phyloP scores from a whole-genome alignment of 78 protist genomes.

The Speleostelium caveatum region DNA sequence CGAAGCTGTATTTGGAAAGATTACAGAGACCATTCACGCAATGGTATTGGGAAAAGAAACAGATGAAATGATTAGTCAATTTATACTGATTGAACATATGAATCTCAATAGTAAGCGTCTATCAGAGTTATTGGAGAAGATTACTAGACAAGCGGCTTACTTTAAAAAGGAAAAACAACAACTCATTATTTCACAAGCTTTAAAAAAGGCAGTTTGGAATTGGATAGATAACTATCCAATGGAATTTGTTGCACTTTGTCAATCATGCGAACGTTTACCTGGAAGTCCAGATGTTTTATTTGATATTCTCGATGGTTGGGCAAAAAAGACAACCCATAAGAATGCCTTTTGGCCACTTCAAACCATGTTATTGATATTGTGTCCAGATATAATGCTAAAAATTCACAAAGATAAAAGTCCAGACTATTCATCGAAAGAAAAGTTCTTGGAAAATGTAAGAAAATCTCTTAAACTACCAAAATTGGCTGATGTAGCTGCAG shows the following conservation, averaged over 20 bases:
- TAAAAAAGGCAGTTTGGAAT: slow-evolving; percentile 77
- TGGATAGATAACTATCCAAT: slow-evolving; percentile 80
- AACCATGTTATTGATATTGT: slow-evolving; percentile 78
- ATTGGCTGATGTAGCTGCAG: slow-evolving; percentile 66
- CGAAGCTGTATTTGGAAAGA: slow-evolving; percentile 57
- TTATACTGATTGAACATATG: slow-evolving; percentile 61
- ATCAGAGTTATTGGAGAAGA: slow-evolving; percentile 49
- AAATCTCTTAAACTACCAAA: slow-evolving; percentile 48
- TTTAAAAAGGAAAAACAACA: slow-evolving; percentile 68
- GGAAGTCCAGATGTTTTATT: slow-evolving; percentile 71
- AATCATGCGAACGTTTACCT: slow-evolving; percentile 51
- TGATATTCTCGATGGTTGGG: slow-evolving; percentile 61
- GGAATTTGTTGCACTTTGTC: slow-evolving; percentile 77
- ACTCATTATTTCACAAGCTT: slow-evolving; percentile 38
- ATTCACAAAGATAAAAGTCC: slow-evolving; percentile 36
- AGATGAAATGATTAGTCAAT: slow-evolving; percentile 25
- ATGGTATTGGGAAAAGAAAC: slow-evolving; percentile 33
- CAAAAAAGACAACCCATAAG: slow-evolving; percentile 64
- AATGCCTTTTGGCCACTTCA: slow-evolving; percentile 81
- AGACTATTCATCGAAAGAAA: slow-evolving; percentile 15
- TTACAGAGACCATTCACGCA: slow-evolving; percentile 29
- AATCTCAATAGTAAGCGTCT: slow-evolving; percentile 59
- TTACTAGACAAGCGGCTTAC: slow-evolving; percentile 15
- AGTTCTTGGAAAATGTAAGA: slow-evolving; percentile 45
- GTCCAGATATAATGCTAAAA: slow-evolving; percentile 74